Conservation (phyloP, 176 grass and related monocot genomes). For the Chloris gayana region DNA sequence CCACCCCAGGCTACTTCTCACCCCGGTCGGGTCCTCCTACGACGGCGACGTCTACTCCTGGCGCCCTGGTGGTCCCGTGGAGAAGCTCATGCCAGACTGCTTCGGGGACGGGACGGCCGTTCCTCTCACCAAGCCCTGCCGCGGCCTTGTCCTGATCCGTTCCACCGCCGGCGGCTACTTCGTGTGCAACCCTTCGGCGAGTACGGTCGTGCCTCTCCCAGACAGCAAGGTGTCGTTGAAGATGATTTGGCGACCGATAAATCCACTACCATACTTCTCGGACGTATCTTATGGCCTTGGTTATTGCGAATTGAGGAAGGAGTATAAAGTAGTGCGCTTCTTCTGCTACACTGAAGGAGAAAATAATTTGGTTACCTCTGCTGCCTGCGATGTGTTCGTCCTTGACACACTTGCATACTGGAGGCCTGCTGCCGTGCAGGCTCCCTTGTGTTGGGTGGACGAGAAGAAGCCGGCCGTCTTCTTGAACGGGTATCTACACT, state of each 20-base stretch:
- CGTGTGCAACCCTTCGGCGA: slow-evolving; percentile 17
- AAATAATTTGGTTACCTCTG: background rate
- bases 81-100: slow-evolving; percentile 22
- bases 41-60: slow-evolving; percentile 23
- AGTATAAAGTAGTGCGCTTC: slow-evolving; percentile 22
- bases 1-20: slow-evolving; percentile 15
- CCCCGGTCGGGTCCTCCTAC: background rate
- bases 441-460: background rate
- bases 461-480: slow-evolving; percentile 17
- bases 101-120: background rate
- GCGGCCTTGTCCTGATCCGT: slow-evolving; percentile 14
- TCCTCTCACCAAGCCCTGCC: slow-evolving; percentile 26
- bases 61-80: background rate
- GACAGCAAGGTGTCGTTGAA: slow-evolving; percentile 14
- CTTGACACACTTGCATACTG: slow-evolving; percentile 27
- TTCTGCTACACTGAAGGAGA: background rate
- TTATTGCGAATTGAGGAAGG: slow-evolving; percentile 13
- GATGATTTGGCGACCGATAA: background rate
- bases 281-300: slow-evolving; percentile 32
- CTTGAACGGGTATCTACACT: slow-evolving; percentile 35
- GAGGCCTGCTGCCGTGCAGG: background rate
- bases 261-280: background rate
- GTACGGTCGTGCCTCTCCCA: background rate
- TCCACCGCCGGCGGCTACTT: background rate
- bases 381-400: slow-evolving; percentile 23